These are phyloP conservation scores for Candolleomyces aberdarensis DNA, from an alignment of 768 basidiomycete genomes.

Conservation along the genomic window DNA sequence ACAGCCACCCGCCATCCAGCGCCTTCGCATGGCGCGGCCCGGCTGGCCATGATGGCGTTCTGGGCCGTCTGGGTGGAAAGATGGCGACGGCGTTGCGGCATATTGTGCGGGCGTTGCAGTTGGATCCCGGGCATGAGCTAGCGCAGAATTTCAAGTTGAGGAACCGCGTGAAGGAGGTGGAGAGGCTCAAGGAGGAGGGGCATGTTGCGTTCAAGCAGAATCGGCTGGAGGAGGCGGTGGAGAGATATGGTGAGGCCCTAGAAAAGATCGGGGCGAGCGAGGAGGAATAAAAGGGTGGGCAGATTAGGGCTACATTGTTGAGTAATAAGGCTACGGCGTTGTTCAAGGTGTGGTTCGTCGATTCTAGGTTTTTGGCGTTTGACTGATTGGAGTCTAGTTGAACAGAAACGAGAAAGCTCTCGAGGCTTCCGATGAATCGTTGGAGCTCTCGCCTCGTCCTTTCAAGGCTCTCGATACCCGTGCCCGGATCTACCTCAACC, in stretches of 20 bases:
- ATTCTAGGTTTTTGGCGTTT: no score
- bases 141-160: slow-evolving; percentile 72
- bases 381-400: no score
- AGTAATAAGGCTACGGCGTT: slow-evolving; percentile 84
- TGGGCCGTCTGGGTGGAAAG: slow-evolving; percentile 45
- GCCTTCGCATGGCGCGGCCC: no score
- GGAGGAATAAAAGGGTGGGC: slow-evolving; percentile 79
- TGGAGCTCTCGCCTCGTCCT: slow-evolving; percentile 56
- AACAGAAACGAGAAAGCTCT: slow-evolving; percentile 57
- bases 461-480: slow-evolving; percentile 89
- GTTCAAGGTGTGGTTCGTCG: slow-evolving; percentile 50
- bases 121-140: slow-evolving; percentile 73
- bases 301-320: slow-evolving; percentile 74
- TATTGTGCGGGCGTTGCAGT: slow-evolving; percentile 62
- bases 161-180: slow-evolving; percentile 79
- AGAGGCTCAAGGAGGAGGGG: slow-evolving; percentile 82
- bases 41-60: no score
- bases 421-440: slow-evolving; percentile 64
- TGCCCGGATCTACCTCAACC: slow-evolving; percentile 70
- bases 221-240: slow-evolving; percentile 56
- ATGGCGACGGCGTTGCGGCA: slow-evolving; percentile 73
- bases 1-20: no score
- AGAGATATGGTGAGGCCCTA: slow-evolving; percentile 69
- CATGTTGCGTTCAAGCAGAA: slow-evolving; percentile 70
- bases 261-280: slow-evolving; percentile 67